Conservation (phyloP, 345 rosid species). For the Cardamine resedifolia region DNA sequence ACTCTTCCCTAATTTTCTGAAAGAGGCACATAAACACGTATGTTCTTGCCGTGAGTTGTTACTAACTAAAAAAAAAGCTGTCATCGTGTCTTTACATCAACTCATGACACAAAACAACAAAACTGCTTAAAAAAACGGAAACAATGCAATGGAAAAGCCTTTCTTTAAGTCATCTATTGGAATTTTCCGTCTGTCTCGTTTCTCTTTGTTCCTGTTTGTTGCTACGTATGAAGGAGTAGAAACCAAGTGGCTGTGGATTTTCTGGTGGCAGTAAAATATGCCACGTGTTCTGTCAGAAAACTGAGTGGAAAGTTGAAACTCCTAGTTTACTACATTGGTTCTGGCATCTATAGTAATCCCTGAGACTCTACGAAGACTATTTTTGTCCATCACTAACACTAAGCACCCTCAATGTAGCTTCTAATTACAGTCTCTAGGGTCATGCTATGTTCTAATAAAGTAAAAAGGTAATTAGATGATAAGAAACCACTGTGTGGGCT, state of each 20-base stretch:
- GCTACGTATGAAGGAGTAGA: slow-evolving; percentile 18
- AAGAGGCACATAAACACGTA: slow-evolving; percentile 29
- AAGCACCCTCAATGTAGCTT: slow-evolving; percentile 3
- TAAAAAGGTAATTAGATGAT: slow-evolving; percentile 22
- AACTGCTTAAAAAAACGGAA: background rate
- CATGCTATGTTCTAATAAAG: slow-evolving; percentile 21
- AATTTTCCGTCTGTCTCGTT: slow-evolving; percentile 35
- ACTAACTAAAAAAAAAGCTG: slow-evolving; percentile 36
- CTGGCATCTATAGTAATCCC: slow-evolving; percentile 15
- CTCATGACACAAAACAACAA: slow-evolving; percentile 38
- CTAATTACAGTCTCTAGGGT: slow-evolving; percentile 3
- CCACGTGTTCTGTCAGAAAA: slow-evolving; percentile 34
- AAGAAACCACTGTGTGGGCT: slow-evolving; percentile 40
- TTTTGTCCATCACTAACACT: background rate
- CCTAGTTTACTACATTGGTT: slow-evolving; percentile 18
- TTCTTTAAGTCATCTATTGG: slow-evolving; percentile 31
- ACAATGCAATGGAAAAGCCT: slow-evolving; percentile 21
- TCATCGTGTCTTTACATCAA: slow-evolving; percentile 35
- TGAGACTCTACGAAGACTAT: background rate
- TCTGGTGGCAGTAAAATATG: slow-evolving; percentile 23
- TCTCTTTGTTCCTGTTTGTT: slow-evolving; percentile 30
- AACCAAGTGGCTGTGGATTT: slow-evolving; percentile 30
- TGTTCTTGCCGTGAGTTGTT: slow-evolving; percentile 26
- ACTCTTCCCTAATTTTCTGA: slow-evolving; percentile 71
- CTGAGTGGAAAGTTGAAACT: slow-evolving; percentile 30